Evolutionary conservation across 192 early-diverging fungal species (phyloP).

Genomic region (Coemansia nantahalensis): DNA sequence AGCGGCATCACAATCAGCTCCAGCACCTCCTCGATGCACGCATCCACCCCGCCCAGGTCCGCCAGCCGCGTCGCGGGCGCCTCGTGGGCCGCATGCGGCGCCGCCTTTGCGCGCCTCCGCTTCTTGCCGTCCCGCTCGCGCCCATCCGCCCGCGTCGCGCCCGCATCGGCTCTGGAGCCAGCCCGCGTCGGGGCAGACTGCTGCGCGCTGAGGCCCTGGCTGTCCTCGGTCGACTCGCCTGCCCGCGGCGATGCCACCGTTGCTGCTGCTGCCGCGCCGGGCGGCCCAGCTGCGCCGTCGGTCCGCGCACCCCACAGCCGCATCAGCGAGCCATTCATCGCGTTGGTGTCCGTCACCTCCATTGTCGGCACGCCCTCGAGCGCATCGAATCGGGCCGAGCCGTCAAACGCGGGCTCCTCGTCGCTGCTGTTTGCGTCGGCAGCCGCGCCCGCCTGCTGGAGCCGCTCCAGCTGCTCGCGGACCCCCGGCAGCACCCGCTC

Average conservation of each 20-base stretch:
- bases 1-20: slow-evolving; percentile 93
- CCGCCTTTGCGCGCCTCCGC: slow-evolving; percentile 10
- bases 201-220: no score
- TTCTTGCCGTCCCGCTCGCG: slow-evolving; percentile 15
- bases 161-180: no score
- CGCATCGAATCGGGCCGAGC: slow-evolving; percentile 21
- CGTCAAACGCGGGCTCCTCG: slow-evolving; percentile 24
- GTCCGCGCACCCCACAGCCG: slow-evolving; percentile 30
- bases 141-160: background rate
- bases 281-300: slow-evolving; percentile 2
- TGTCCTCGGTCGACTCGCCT: background rate
- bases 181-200: no score
- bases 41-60: slow-evolving; percentile 91
- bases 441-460: background rate
- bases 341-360: slow-evolving; percentile 35
- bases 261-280: background rate
- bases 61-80: slow-evolving; percentile 61
- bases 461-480: slow-evolving; percentile 18
- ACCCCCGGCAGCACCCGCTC: slow-evolving; percentile 27
- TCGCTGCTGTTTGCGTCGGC: background rate
- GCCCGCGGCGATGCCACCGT: no score
- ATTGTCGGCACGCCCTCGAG: slow-evolving; percentile 35
- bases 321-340: slow-evolving; percentile 46
- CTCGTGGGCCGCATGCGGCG: slow-evolving; percentile 13
- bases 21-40: slow-evolving; percentile 84